Evolutionary conservation across 73 alveolate species (phyloP).

Genomic region (Paramecium pentaurelia): DNA sequence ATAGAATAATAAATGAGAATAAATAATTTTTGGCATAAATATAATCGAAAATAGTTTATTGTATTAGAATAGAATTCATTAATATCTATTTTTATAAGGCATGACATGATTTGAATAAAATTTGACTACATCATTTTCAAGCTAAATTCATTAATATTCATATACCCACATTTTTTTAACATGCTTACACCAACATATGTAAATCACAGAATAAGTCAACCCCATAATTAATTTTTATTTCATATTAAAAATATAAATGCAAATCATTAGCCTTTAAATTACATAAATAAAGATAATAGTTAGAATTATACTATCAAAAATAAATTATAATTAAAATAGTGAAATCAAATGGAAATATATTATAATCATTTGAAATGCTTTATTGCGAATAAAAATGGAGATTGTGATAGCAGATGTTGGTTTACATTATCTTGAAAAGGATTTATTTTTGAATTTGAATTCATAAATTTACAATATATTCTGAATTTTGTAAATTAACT

Average conservation of each 20-base stretch:
- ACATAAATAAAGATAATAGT: neutral
- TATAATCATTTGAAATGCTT: no score
- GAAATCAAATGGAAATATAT: no score
- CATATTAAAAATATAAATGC: neutral
- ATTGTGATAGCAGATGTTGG: no score
- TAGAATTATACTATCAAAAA: neutral
- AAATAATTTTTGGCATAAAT: no score
- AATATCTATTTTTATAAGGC: neutral
- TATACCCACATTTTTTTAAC: neutral
- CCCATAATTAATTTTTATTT: neutral
- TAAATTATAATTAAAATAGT: no score
- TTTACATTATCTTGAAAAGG: no score
- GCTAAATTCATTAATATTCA: neutral
- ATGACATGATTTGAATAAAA: neutral
- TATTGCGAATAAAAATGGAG: no score
- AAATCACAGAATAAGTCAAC: neutral
- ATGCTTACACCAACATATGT: neutral
- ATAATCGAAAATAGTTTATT: neutral
- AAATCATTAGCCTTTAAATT: neutral
- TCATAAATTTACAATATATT: no score
- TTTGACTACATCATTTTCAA: neutral
- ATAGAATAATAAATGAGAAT: neutral
- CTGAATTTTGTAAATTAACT: no score
- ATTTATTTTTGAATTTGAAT: no score
- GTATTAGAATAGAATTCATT: neutral